These are phyloP conservation scores for Yamadazyma triangularis DNA, from an alignment of 1,139 yeast species.

Conservation along the genomic window DNA sequence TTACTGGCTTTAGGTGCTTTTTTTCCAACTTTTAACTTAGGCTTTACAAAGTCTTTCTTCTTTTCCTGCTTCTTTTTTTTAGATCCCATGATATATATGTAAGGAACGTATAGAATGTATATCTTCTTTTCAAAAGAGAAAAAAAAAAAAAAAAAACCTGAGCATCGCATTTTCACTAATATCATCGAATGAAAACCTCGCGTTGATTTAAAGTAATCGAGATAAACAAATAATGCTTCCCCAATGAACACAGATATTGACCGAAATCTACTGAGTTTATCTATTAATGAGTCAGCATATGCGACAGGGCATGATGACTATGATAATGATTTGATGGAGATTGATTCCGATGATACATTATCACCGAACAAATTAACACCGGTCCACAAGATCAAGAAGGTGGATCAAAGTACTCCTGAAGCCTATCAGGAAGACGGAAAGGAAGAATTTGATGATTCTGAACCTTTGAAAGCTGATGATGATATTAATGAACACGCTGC, in stretches of 20 bases:
- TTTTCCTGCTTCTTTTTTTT: slow-evolving; percentile 62
- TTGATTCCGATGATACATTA: slow-evolving; percentile 10
- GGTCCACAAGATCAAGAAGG: not conserved
- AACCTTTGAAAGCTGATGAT: slow-evolving; percentile 3
- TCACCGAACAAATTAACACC: not conserved
- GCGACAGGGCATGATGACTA: slow-evolving; percentile 2
- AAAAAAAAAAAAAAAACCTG: not conserved
- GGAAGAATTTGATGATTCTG: slow-evolving; percentile 3
- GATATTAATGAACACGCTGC: slow-evolving; percentile 6
- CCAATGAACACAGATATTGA: slow-evolving; percentile 9
- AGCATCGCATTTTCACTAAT: not conserved
- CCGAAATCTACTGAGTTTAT: slow-evolving; percentile 10
- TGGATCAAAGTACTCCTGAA: not conserved
- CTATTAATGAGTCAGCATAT: slow-evolving; percentile 8
- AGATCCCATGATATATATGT: slow-evolving; percentile 21
- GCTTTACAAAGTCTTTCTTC: slow-evolving; percentile 71
- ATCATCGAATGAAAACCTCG: no score
- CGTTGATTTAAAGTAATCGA: no score
- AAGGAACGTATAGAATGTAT: no score
- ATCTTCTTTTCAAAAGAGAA: no score
- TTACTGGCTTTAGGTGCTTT: slow-evolving; percentile 65
- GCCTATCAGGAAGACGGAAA: no score
- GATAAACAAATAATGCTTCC: not conserved
- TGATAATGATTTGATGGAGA: slow-evolving; percentile 12
- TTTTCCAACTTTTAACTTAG: slow-evolving; percentile 88